Conservation (phyloP, 192 early-diverging fungal species). For the Rhizophagus sp. region DNA sequence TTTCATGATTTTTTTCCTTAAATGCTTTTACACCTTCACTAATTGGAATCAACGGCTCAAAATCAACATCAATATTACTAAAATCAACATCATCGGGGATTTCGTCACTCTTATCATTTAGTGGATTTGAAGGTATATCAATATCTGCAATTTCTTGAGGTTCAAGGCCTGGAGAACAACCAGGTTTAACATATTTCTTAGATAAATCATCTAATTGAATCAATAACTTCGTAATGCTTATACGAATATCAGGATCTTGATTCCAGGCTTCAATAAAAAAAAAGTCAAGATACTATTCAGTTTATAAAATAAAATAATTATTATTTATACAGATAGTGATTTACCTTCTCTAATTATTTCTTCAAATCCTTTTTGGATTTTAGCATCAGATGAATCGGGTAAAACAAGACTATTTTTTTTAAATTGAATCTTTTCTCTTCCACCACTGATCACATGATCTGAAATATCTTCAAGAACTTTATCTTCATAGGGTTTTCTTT, state of each 20-base stretch:
- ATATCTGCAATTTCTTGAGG: neutral
- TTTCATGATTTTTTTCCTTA: neutral
- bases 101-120: neutral
- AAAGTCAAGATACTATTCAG: neutral
- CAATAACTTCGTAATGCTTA: conserved; percentile 8
- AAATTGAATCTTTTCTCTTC: neutral
- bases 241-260: conserved; percentile 9
- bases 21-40: conserved; percentile 13
- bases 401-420: too few species aligned
- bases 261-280: neutral
- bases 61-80: too few species aligned
- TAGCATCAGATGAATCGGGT: neutral
- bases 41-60: conserved; percentile 3
- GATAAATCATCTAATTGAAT: neutral
- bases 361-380: conserved; percentile 11
- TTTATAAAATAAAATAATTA: too few species aligned
- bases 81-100: too few species aligned
- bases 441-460: neutral
- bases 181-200: neutral
- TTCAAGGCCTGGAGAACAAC: neutral
- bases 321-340: too few species aligned
- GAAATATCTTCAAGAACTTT: neutral
- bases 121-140: too few species aligned
- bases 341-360: neutral
- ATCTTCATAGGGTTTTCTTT: conserved; percentile 4